A percentile compares a stretch with the other conserved stretches of the same genome.
Evolutionary conservation across 139 green algal species (phyloP).

Genomic region (Chlorella sp.): DNA sequence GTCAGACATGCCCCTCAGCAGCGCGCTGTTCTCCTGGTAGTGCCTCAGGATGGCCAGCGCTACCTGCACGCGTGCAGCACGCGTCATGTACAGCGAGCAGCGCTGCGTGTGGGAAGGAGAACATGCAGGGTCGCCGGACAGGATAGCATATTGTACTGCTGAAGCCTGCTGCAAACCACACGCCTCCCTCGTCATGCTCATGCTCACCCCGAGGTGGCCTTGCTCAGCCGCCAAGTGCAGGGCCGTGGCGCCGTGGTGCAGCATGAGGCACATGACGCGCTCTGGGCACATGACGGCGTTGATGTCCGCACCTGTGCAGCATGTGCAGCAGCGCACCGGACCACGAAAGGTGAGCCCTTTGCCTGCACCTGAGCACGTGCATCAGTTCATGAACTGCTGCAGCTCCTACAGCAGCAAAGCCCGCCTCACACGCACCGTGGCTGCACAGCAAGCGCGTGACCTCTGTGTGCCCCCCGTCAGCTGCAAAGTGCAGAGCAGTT

Average conservation of each 20-base stretch:
- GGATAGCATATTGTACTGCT: no score
- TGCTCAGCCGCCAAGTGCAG: slow-evolving; percentile 5
- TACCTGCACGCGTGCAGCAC: neutral
- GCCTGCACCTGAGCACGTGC: no score
- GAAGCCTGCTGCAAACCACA: no score
- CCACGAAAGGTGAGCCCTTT: no score
- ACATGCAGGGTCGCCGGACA: no score
- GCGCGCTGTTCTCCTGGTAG: neutral
- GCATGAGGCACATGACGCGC: neutral
- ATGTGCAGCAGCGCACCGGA: no score
- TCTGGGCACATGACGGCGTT: slow-evolving; percentile 1
- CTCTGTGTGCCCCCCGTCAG: slow-evolving; percentile 8
- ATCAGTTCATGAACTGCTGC: no score
- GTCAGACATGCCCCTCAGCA: neutral
- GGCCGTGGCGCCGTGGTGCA: neutral
- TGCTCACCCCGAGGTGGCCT: neutral
- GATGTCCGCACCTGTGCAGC: slow-evolving; percentile 1
- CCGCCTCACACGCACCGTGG: neutral
- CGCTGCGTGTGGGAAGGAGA: no score
- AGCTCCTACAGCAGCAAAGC: no score
- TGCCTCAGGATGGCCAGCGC: neutral
- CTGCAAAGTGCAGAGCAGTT: slow-evolving; percentile 18
- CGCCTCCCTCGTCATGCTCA: no score
- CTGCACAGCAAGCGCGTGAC: slow-evolving; percentile 10
- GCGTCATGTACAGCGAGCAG: no score